A percentile compares a stretch with the other conserved stretches of the same genome.
phyloP scores from a whole-genome alignment of 441 rosid species.

The Gossypium trilobum region DNA sequence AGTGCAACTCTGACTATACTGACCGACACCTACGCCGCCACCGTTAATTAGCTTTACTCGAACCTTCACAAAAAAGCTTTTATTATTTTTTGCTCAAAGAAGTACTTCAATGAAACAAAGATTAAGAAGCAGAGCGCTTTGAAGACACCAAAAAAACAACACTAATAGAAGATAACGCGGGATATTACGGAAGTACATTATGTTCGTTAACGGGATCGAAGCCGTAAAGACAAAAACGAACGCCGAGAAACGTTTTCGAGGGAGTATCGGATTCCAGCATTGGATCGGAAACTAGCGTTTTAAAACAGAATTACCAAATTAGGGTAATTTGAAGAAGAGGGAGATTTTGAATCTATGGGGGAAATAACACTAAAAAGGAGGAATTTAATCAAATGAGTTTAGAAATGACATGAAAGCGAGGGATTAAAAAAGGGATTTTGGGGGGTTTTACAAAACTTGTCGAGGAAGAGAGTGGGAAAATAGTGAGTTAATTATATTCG shows the following conservation, averaged over 20 bases:
- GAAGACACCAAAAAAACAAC: not conserved
- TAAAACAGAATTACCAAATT: not conserved
- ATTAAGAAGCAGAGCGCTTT: not conserved
- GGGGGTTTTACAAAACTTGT: conserved; percentile 14
- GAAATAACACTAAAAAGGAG: not conserved
- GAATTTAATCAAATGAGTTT: not conserved
- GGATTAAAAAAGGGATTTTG: not conserved
- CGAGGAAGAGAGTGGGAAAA: conserved; percentile 6
- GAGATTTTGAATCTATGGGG: not conserved
- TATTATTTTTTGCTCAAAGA: not conserved
- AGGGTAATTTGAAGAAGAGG: not conserved
- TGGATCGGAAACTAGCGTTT: not conserved
- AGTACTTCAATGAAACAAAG: not conserved
- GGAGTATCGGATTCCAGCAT: conserved; percentile 31
- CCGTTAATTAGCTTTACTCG: conserved; percentile 65
- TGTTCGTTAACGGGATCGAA: conserved; percentile 37
- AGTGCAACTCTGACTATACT: conserved; percentile 37
- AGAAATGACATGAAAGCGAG: not conserved
- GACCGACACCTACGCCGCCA: conserved; percentile 64
- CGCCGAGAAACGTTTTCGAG: conserved; percentile 46
- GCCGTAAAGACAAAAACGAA: conserved; percentile 62
- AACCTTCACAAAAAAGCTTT: conserved; percentile 30
- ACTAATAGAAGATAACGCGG: not conserved
- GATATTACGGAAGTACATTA: conserved; percentile 22
- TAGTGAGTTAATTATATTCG: not conserved